Evolutionary conservation across 2,329 filamentous ascomycete species (phyloP).

Genomic region (Ramichloridium luteum): DNA sequence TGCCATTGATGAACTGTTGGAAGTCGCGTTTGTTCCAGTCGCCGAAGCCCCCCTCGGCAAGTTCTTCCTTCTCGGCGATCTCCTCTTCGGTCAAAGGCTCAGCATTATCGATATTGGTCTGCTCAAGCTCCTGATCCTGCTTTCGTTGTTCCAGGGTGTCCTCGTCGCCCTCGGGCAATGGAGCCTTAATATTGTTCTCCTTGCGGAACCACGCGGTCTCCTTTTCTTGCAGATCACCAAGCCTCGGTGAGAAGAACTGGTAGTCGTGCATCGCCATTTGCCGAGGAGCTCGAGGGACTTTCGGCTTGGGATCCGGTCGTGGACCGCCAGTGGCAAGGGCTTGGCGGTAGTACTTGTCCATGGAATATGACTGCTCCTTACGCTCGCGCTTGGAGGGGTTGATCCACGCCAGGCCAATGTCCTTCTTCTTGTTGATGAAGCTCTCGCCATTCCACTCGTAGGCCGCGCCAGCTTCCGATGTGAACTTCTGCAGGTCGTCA

Average conservation of each 20-base stretch:
- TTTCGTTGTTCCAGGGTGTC: slow-evolving; percentile 77
- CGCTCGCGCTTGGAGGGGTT: slow-evolving; percentile 96
- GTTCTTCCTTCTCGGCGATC: slow-evolving; percentile 67
- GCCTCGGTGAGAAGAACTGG: slow-evolving; percentile 80
- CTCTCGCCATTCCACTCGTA: slow-evolving; percentile 99
- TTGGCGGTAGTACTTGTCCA: slow-evolving; percentile 96
- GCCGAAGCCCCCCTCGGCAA: slow-evolving; percentile 76
- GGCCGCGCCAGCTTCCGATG: slow-evolving; percentile 65
- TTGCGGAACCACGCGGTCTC: slow-evolving; percentile 95
- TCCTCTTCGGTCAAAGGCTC: slow-evolving; percentile 81
- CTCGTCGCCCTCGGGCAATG: slow-evolving; percentile 75
- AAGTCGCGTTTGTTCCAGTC: slow-evolving; percentile 97
- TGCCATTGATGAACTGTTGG: slow-evolving; percentile 94
- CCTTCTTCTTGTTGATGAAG: slow-evolving; percentile 73
- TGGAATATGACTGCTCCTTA: slow-evolving; percentile 95
- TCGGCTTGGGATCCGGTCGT: slow-evolving; percentile 76
- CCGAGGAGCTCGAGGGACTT: slow-evolving; percentile 88
- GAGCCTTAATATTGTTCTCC: slow-evolving; percentile 90
- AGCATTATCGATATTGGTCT: slow-evolving; percentile 87
- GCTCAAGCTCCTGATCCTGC: slow-evolving; percentile 74
- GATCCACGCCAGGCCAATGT: slow-evolving; percentile 91
- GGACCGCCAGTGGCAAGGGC: slow-evolving; percentile 71
- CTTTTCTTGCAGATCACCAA: slow-evolving; percentile 84
- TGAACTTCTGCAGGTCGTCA: slow-evolving; percentile 95
- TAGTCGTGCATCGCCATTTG: slow-evolving; percentile 89